Conservation (phyloP, 1,139 yeast genomes). For the Nakaseomyces glabratus region DNA sequence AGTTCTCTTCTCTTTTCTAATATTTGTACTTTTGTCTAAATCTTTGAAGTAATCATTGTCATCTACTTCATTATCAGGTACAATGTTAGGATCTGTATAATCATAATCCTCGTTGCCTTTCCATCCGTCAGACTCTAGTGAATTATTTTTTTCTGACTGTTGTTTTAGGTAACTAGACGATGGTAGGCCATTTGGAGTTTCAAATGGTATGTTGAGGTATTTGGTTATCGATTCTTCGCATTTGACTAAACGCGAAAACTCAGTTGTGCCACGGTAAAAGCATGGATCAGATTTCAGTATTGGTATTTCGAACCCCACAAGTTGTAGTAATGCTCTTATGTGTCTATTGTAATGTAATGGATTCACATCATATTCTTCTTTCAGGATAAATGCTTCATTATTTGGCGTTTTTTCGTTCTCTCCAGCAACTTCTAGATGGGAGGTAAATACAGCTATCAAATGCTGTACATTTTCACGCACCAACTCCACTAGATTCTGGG, state of each 20-base stretch:
- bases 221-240: constrained; percentile 17
- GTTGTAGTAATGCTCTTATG: constrained; percentile 24
- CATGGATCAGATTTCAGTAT: constrained; percentile 18
- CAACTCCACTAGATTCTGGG: constrained; percentile 18
- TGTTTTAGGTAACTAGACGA: constrained; percentile 24
- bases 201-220: constrained; percentile 24
- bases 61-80: constrained; percentile 15
- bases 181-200: constrained; percentile 26
- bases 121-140: constrained; percentile 16
- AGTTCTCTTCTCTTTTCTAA: constrained; percentile 8
- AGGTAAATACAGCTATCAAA: constrained; percentile 13
- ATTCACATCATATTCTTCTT: constrained; percentile 9
- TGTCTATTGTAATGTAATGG: constrained; percentile 23
- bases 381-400: constrained; percentile 11
- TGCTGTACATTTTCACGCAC: constrained; percentile 17
- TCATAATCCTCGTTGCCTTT: constrained; percentile 18
- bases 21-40: constrained; percentile 11
- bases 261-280: constrained; percentile 15
- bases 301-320: constrained; percentile 27
- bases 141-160: constrained; percentile 8
- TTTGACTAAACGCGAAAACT: constrained; percentile 13
- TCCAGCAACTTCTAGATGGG: constrained; percentile 11
- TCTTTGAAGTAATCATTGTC: constrained; percentile 27
- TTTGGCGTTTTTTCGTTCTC: constrained; percentile 14
- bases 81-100: constrained; percentile 15